phyloP scores from a whole-genome alignment of 2,329 filamentous ascomycete species.

The Aspergillus udagawae region DNA sequence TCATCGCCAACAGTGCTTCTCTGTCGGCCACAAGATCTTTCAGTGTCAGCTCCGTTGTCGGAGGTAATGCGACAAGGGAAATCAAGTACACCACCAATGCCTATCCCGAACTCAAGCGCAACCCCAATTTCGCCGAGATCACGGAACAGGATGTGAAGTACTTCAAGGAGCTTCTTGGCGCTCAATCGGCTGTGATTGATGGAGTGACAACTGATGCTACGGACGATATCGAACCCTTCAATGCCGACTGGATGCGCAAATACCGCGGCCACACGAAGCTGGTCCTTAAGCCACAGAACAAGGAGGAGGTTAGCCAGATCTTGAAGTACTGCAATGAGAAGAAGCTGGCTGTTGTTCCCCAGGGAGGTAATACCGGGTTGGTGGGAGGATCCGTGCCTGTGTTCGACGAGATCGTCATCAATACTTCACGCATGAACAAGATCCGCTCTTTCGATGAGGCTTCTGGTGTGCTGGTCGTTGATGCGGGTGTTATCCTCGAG shows the following conservation, averaged over 20 bases:
- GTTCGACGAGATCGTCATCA: conserved; percentile 97
- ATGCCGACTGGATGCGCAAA: conserved; percentile 98
- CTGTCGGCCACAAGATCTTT: conserved; percentile 26
- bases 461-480: conserved; percentile 82
- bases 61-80: conserved; percentile 26
- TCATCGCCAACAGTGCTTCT: conserved; percentile 15
- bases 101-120: conserved; percentile 73
- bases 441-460: conserved; percentile 91
- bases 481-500: conserved; percentile 89
- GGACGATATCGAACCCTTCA: conserved; percentile 86
- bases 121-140: conserved; percentile 66
- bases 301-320: conserved; percentile 84
- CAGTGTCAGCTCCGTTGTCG: conserved; percentile 23
- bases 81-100: conserved; percentile 79
- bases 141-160: conserved; percentile 73
- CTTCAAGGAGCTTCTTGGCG: conserved; percentile 78
- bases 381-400: conserved; percentile 95
- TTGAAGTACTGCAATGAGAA: conserved; percentile 94
- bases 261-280: conserved; percentile 86
- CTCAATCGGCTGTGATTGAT: conserved; percentile 76
- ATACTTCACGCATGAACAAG: conserved; percentile 81
- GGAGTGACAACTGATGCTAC: conserved; percentile 69
- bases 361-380: conserved; percentile 94
- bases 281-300: conserved; percentile 79
- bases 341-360: conserved; percentile 86